A percentile compares a stretch with the other conserved stretches of the same genome.
phyloP scores from a whole-genome alignment of 495 filamentous ascomycete species.

The Pyrenula aspistea region DNA sequence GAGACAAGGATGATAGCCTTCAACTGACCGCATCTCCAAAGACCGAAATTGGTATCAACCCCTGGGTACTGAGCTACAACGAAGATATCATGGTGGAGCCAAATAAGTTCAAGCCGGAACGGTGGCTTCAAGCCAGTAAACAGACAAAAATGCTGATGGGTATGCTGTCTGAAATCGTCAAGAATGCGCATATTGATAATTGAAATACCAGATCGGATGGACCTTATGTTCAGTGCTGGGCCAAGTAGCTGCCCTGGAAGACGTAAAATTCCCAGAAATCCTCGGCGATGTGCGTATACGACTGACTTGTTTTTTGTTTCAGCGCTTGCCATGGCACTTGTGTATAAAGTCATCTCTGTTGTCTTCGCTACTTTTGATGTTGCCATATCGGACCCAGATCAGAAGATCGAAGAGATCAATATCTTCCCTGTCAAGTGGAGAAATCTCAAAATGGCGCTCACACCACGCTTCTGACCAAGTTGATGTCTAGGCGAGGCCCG shows the following conservation, averaged over 20 bases:
- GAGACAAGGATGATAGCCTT: no score
- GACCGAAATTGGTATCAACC: constrained; percentile 38
- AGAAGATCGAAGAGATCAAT: background rate
- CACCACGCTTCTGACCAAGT: no score
- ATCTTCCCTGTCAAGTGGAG: background rate
- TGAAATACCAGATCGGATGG: background rate
- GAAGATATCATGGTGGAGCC: constrained; percentile 40
- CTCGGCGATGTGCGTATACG: background rate
- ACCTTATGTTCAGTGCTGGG: background rate
- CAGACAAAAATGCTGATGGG: background rate
- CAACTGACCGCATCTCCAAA: no score
- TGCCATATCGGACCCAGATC: background rate
- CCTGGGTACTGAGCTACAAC: constrained; percentile 40
- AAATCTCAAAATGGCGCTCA: background rate
- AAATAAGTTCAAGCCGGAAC: constrained; percentile 44
- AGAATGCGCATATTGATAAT: background rate
- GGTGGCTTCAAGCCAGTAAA: constrained; percentile 40
- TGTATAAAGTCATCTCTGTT: background rate
- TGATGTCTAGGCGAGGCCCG: no score
- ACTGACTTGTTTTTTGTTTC: background rate
- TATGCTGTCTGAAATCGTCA: constrained; percentile 12
- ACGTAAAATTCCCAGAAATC: background rate
- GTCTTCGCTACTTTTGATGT: background rate
- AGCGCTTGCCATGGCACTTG: background rate
- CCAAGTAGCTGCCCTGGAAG: background rate